A percentile compares a stretch with the other conserved stretches of the same genome.
Evolutionary conservation across 2,329 filamentous ascomycete genomes (phyloP).

Genomic region (Aspergillus jensenii): DNA sequence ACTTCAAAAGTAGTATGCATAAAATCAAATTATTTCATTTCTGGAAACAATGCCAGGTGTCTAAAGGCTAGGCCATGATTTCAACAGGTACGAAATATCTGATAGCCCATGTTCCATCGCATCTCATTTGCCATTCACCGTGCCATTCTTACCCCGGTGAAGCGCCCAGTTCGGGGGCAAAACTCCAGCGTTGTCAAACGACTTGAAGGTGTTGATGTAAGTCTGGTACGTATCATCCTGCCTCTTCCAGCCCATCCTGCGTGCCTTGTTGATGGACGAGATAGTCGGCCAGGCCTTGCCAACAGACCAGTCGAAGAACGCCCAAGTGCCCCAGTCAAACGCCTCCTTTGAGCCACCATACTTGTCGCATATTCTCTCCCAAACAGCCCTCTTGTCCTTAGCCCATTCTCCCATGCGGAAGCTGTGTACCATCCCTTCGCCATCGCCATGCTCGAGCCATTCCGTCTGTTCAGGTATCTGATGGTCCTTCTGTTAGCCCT

Average conservation of each 20-base stretch:
- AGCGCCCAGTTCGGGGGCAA: no score
- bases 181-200: no score
- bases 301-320: slow-evolving; percentile 5
- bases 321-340: background rate
- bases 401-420: slow-evolving; percentile 9
- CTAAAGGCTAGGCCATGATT: no score
- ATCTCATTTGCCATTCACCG: no score
- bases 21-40: no score
- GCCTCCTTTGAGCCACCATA: slow-evolving; percentile 4
- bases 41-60: no score
- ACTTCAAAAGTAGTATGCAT: no score
- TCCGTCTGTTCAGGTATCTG: background rate
- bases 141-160: no score
- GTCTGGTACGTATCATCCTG: no score
- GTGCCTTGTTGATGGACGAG: background rate
- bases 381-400: slow-evolving; percentile 4
- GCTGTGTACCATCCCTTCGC: background rate
- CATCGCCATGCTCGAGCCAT: background rate
- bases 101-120: no score
- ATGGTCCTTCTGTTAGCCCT: background rate
- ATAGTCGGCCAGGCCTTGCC: background rate
- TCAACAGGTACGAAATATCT: no score
- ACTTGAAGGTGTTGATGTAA: no score
- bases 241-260: background rate
- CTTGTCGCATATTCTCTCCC: slow-evolving; percentile 10